These are phyloP conservation scores for Pistacia integerrima DNA, from an alignment of 345 rosid species.

Conservation along the genomic window DNA sequence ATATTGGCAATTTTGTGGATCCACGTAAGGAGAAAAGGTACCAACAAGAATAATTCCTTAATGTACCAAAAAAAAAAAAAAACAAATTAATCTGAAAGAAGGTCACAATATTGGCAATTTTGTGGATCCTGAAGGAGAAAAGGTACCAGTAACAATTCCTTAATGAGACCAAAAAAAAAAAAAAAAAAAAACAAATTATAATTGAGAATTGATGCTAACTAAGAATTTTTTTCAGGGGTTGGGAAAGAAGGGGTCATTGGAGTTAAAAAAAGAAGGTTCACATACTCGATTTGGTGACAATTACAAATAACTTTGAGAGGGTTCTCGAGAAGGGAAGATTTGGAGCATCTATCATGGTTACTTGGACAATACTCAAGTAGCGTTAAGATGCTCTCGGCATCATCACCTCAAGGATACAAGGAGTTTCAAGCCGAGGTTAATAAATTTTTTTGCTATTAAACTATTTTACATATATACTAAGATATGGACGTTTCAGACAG, in stretches of 20 bases:
- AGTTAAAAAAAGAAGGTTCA: neutral
- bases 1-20: neutral
- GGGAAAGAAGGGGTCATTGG: neutral
- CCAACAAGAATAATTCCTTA: neutral
- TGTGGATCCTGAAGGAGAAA: too few species aligned
- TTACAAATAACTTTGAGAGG: neutral
- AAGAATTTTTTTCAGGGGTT: neutral
- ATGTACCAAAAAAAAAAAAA: too few species aligned
- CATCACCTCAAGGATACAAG: neutral
- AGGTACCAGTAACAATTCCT: too few species aligned
- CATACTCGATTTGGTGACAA: neutral
- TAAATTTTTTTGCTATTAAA: too few species aligned
- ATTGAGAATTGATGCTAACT: too few species aligned
- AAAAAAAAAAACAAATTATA: too few species aligned
- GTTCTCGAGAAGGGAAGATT: neutral
- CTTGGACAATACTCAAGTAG: neutral
- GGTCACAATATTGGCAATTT: too few species aligned
- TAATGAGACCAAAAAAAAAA: too few species aligned
- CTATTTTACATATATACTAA: too few species aligned
- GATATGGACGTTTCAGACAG: conserved; percentile 9
- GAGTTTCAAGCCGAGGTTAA: neutral
- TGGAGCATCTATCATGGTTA: neutral
- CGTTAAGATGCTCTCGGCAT: neutral
- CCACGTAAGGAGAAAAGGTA: neutral
- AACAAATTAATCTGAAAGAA: too few species aligned